Evolutionary conservation across 495 filamentous ascomycete species (phyloP), one percentile per base, ranked within the genome.

Genomic region (Stereocaulon alpinum): DNA sequence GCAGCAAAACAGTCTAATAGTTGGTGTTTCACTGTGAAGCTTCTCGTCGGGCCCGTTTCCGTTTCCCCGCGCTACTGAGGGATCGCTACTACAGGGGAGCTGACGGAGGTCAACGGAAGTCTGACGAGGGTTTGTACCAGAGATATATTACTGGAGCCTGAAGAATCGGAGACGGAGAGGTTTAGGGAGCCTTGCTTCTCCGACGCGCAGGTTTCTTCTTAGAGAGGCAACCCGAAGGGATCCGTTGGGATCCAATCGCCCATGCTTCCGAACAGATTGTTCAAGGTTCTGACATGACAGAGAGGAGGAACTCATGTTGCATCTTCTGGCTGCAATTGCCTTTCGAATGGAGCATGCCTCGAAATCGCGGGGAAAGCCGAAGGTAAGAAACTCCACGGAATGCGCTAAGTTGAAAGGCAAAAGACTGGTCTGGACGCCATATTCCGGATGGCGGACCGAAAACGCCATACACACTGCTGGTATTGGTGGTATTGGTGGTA

Each of bases 371-470:
- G 30, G 27, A 4, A 52, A 12, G 49, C 49, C 49, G 49, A 52
- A 30, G 34, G 49, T 37, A 22, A 52, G 29, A 52, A 22, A 32
- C 34, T 2, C 49, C 2, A 52, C 30, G 49, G 27, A n/a, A n/a
- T 29, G 29, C 9, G 2, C 43, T 12, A 49, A 24, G 20, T 20
- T 22, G 11, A 18, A 54, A n/a, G 20, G 51, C 6, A 14, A 54
- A 40, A 48, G 45, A 41, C 15, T 40, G 56, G 45, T 40, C 56
- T 50, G 40, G 44, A 58, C 44, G 48, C 22, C 30, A 58, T 58
- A 10, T 29, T 42, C 41, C 55, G 32, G 55, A 58, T 48, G 32
- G 55, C 55, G 55, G 43, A 58, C 43, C 43, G 55, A 29, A 22
- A 40, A 32, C 40, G 40, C 20, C 15, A 56, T 40, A 43, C 54